These are phyloP conservation scores for Ustanciosporium gigantosporum DNA, from an alignment of 1,284 basidiomycete genomes.

Conservation along the genomic window DNA sequence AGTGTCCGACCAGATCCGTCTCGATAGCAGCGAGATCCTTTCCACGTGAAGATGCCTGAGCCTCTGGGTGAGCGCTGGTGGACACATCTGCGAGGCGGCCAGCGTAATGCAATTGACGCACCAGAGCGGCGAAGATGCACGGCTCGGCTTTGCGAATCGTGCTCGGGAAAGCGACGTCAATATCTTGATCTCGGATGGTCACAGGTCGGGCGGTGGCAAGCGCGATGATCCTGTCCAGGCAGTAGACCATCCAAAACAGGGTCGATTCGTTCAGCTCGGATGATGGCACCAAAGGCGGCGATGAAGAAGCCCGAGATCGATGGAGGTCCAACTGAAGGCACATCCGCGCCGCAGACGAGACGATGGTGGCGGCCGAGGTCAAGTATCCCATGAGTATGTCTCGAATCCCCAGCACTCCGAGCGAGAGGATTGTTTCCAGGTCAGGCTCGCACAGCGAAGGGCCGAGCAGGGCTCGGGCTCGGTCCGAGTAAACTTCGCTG, in stretches of 20 bases:
- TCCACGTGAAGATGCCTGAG: not conserved
- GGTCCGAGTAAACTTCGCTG: slow-evolving; percentile 20
- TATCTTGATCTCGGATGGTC: slow-evolving; percentile 30
- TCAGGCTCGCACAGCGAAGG: slow-evolving; percentile 13
- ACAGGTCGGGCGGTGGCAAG: slow-evolving; percentile 18
- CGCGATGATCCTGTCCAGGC: slow-evolving; percentile 31
- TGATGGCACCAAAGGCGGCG: not conserved
- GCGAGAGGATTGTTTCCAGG: slow-evolving; percentile 22
- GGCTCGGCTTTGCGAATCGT: slow-evolving; percentile 22
- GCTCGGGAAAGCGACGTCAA: slow-evolving; percentile 18
- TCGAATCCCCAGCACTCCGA: slow-evolving; percentile 26
- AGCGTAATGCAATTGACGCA: slow-evolving; percentile 26
- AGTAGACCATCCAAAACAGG: slow-evolving; percentile 31
- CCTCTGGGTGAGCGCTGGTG: not conserved
- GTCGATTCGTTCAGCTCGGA: slow-evolving; percentile 5
- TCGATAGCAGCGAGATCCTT: slow-evolving; percentile 18
- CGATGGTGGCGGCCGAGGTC: slow-evolving; percentile 16
- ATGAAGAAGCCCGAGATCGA: slow-evolving; percentile 7
- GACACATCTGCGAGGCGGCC: slow-evolving; percentile 15
- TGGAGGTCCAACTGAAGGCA: slow-evolving; percentile 32
- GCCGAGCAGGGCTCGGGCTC: slow-evolving; percentile 24
- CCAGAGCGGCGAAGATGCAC: slow-evolving; percentile 32
- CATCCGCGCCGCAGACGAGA: slow-evolving; percentile 19
- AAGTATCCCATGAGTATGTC: slow-evolving; percentile 22
- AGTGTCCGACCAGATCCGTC: slow-evolving; percentile 18